These are phyloP conservation scores for Dictyostelium brefeldianum DNA, from an alignment of 78 protist genomes.

Conservation along the genomic window DNA sequence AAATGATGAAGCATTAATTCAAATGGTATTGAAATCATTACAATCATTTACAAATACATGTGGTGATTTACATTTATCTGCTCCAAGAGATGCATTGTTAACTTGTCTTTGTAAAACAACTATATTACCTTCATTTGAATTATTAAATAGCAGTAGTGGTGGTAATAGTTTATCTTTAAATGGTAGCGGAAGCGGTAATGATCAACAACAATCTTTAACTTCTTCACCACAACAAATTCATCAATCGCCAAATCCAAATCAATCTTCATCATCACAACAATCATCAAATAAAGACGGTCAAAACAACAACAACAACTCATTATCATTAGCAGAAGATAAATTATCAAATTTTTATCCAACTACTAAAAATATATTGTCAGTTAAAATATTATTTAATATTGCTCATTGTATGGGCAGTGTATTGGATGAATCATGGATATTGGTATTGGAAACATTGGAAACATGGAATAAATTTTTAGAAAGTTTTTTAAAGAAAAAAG, in stretches of 20 bases:
- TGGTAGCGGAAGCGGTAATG: background rate
- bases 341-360: conserved; percentile 54
- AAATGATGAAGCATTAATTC: conserved; percentile 76
- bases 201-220: background rate
- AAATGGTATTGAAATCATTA: conserved; percentile 70
- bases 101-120: conserved; percentile 81
- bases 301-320: background rate
- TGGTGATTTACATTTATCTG: conserved; percentile 74
- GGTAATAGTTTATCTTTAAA: background rate
- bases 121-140: conserved; percentile 26
- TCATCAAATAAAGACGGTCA: conserved; percentile 1
- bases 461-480: conserved; percentile 61
- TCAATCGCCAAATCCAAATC: background rate
- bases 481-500: conserved; percentile 16
- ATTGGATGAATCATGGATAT: conserved; percentile 78
- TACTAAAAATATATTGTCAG: conserved; percentile 58
- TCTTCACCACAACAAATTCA: background rate
- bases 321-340: background rate
- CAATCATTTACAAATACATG: conserved; percentile 82
- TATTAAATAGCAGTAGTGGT: background rate
- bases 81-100: conserved; percentile 85
- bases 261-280: background rate
- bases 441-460: conserved; percentile 82
- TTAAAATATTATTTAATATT: conserved; percentile 80
- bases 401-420: conserved; percentile 87